These are phyloP conservation scores for Xylaria acuta DNA, from an alignment of 495 filamentous ascomycete genomes.

Conservation along the genomic window DNA sequence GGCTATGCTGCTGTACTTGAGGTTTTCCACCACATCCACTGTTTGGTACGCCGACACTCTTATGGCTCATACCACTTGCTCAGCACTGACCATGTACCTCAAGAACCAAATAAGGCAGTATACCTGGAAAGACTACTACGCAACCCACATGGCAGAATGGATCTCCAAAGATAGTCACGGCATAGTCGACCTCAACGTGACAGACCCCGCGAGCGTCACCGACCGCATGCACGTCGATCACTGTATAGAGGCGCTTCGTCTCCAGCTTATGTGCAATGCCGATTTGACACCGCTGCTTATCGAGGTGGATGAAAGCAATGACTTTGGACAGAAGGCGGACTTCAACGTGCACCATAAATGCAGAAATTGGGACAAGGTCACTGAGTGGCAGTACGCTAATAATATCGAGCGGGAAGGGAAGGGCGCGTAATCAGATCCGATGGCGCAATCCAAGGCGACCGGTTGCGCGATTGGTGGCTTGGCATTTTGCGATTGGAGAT, in stretches of 20 bases:
- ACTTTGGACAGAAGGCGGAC: constrained; percentile 12
- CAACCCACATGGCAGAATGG: background rate
- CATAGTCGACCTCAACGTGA: constrained; percentile 11
- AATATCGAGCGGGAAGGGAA: constrained; percentile 1
- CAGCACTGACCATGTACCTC: background rate
- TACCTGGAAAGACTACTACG: constrained; percentile 31
- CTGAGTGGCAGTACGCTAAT: constrained; percentile 22
- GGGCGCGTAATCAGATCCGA: background rate
- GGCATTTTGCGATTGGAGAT: constrained; percentile 6
- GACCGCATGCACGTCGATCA: constrained; percentile 37
- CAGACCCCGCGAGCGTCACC: background rate
- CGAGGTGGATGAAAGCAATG: constrained; percentile 16
- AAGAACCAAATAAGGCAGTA: constrained; percentile 38
- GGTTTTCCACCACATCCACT: constrained; percentile 26
- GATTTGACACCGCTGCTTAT: constrained; percentile 36
- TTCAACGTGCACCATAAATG: constrained; percentile 32
- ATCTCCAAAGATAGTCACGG: background rate
- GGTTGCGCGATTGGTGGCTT: constrained; percentile 7
- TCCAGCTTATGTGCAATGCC: constrained; percentile 35
- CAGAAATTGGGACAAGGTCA: constrained; percentile 30
- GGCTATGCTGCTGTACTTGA: constrained; percentile 23
- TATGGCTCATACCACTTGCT: background rate
- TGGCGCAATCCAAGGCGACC: background rate
- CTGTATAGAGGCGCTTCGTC: constrained; percentile 37
- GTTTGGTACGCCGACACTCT: constrained; percentile 18